These are phyloP conservation scores for Populus simonii DNA, from an alignment of 345 rosid genomes.

Conservation along the genomic window DNA sequence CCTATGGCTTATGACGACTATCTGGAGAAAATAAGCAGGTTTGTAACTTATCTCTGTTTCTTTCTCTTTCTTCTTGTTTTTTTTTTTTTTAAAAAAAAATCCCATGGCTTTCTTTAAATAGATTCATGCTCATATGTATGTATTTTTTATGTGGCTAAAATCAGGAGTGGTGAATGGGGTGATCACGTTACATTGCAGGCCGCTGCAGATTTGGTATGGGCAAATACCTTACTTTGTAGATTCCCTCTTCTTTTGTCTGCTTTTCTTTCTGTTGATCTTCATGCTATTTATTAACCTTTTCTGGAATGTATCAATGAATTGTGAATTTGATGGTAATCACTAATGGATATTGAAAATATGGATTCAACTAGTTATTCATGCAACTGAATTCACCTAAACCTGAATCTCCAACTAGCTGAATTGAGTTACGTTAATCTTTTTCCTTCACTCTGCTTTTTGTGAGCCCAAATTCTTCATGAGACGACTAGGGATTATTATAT, in stretches of 20 bases:
- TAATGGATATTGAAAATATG: neutral
- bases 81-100: too few relatives aligned
- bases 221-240: neutral
- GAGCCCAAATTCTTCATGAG: neutral
- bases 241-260: neutral
- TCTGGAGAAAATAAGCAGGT: conserved; percentile 59
- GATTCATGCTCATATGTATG: neutral
- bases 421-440: neutral
- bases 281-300: neutral
- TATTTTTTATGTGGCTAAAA: conserved; percentile 6
- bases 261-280: neutral
- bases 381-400: neutral
- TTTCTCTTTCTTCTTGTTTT: neutral
- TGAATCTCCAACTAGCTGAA: neutral
- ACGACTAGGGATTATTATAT: neutral
- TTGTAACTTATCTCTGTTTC: conserved; percentile 7
- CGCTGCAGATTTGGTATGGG: conserved; percentile 56
- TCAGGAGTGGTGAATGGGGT: conserved; percentile 66
- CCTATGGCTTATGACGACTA: conserved; percentile 57
- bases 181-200: conserved; percentile 74
- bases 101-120: neutral
- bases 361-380: neutral
- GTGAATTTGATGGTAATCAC: neutral
- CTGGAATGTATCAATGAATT: neutral
- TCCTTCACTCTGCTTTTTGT: neutral